Evolutionary conservation across 75 land plant species (phyloP).

Genomic region (Sequoia sempervirens): DNA sequence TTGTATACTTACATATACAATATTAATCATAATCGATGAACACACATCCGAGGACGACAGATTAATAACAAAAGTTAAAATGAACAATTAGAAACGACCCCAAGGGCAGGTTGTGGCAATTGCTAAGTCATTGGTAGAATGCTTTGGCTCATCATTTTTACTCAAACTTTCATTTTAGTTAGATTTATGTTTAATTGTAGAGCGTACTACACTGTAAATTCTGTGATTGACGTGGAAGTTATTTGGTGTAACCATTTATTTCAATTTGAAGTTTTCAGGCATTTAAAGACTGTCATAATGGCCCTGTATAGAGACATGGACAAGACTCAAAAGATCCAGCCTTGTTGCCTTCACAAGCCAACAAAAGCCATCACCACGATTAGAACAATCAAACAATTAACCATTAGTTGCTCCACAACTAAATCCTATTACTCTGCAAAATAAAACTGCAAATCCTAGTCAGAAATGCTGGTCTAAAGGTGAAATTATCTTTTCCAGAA

Average conservation of each 20-base stretch:
- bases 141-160: background rate
- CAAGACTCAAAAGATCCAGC: background rate
- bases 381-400: background rate
- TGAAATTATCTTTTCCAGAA: background rate
- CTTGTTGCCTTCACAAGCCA: background rate
- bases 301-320: background rate
- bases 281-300: background rate
- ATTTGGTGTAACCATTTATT: background rate
- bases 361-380: too few species aligned
- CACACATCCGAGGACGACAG: too few species aligned
- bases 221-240: background rate
- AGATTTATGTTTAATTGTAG: background rate
- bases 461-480: background rate
- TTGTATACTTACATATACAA: too few species aligned
- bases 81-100: too few species aligned
- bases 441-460: background rate
- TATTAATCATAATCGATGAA: too few species aligned
- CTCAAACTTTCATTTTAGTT: too few species aligned
- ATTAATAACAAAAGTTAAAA: too few species aligned
- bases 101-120: too few species aligned
- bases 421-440: background rate
- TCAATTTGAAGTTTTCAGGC: too few species aligned
- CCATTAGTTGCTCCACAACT: background rate
- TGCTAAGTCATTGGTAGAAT: too few species aligned
- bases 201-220: background rate